phyloP scores from a whole-genome alignment of 257 asterid species.

The Solanum sparsipilum region DNA sequence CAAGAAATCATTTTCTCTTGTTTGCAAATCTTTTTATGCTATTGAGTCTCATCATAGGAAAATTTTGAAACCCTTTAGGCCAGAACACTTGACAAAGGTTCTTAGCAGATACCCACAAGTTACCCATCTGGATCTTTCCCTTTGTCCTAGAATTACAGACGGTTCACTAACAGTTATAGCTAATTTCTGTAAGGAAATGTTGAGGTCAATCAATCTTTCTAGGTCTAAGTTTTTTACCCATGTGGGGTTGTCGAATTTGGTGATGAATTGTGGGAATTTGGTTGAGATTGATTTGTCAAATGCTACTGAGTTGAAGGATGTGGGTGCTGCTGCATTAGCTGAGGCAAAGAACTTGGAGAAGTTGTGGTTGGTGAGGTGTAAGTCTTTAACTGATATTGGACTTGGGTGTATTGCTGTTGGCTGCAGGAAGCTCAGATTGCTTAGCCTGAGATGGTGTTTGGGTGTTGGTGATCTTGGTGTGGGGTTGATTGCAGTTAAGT shows the following conservation, averaged over 20 bases:
- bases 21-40: conserved; percentile 49
- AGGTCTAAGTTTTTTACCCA: conserved; percentile 53
- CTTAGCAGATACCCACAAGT: conserved; percentile 38
- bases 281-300: conserved; percentile 78
- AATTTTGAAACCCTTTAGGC: conserved; percentile 50
- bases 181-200: conserved; percentile 20
- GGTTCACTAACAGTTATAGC: conserved; percentile 32
- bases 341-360: conserved; percentile 80
- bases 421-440: conserved; percentile 62
- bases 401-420: conserved; percentile 93
- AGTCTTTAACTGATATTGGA: conserved; percentile 67
- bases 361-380: conserved; percentile 71
- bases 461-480: conserved; percentile 89
- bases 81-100: conserved; percentile 39
- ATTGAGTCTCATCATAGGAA: conserved; percentile 63
- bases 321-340: conserved; percentile 58
- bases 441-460: conserved; percentile 82
- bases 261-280: conserved; percentile 49
- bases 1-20: conserved; percentile 70
- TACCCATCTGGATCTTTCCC: conserved; percentile 55
- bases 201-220: conserved; percentile 65
- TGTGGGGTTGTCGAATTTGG: conserved; percentile 56
- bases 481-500: conserved; percentile 79
- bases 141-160: conserved; percentile 64
- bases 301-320: conserved; percentile 57